Conservation (phyloP, 352 stramenopile species). For the Phytopythium montanum region DNA sequence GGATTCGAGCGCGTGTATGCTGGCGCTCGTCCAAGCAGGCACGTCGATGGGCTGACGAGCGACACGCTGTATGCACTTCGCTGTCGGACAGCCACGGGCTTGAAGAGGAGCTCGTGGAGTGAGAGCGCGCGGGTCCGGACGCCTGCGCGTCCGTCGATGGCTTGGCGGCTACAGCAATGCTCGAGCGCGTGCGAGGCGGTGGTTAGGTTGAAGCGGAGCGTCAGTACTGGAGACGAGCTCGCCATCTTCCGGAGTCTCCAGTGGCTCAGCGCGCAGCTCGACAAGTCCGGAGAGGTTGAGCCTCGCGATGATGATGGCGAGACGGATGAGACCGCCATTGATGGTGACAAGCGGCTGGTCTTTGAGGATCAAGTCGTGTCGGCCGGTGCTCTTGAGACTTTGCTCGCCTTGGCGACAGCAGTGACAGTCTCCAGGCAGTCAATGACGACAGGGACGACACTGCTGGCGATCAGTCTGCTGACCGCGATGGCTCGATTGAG, state of each 20-base stretch:
- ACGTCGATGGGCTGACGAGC: constrained; percentile 27
- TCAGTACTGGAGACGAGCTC: constrained; percentile 16
- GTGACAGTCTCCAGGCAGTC: background rate
- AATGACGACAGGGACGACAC: constrained; percentile 12
- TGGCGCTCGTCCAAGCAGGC: constrained; percentile 23
- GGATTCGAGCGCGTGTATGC: constrained; percentile 44
- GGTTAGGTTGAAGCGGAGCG: constrained; percentile 23
- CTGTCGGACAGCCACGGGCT: constrained; percentile 39
- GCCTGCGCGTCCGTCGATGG: constrained; percentile 41
- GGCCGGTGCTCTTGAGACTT: constrained; percentile 20
- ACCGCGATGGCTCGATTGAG: constrained; percentile 22
- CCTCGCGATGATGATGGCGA: constrained; percentile 13
- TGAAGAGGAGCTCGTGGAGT: constrained; percentile 58
- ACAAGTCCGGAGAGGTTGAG: constrained; percentile 22
- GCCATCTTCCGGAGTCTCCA: constrained; percentile 36
- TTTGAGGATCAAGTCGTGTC: constrained; percentile 29
- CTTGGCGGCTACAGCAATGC: constrained; percentile 55
- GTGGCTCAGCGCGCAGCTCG: constrained; percentile 49
- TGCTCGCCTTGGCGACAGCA: constrained; percentile 26
- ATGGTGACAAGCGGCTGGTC: constrained; percentile 14
- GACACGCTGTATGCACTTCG: constrained; percentile 48
- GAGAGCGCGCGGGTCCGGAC: constrained; percentile 43
- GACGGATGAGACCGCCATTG: background rate
- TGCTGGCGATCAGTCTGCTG: constrained; percentile 26
- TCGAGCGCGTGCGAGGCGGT: constrained; percentile 41